phyloP scores from a whole-genome alignment of 495 filamentous ascomycete species.

The Neurospora pannonica region DNA sequence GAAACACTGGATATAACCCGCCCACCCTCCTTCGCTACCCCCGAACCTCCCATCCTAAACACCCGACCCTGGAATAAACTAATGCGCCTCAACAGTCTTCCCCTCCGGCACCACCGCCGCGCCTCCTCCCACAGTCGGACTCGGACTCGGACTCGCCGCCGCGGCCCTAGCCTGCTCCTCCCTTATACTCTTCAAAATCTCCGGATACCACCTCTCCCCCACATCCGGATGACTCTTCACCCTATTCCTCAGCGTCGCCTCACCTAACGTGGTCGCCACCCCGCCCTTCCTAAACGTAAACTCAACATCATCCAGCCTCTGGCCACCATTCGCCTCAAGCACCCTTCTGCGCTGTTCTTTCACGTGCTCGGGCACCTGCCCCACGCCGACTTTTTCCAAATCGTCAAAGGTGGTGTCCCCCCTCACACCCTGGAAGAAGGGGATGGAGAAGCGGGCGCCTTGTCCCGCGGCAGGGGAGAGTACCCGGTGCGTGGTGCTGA shows the following conservation, averaged over 20 bases:
- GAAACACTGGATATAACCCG: neutral
- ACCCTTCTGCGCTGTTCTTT: slow-evolving; percentile 45
- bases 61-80: too few relatives aligned
- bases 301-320: slow-evolving; percentile 57
- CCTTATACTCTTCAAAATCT: slow-evolving; percentile 45
- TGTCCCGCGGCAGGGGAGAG: slow-evolving; percentile 49
- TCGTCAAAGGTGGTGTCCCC: slow-evolving; percentile 72
- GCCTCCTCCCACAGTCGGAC: slow-evolving; percentile 1
- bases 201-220: slow-evolving; percentile 75
- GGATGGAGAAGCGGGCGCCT: slow-evolving; percentile 74
- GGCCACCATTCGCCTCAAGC: slow-evolving; percentile 37
- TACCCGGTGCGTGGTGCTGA: slow-evolving; percentile 79
- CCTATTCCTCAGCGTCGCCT: slow-evolving; percentile 79
- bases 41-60: neutral
- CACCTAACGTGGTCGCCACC: slow-evolving; percentile 56
- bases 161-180: slow-evolving; percentile 34
- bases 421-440: slow-evolving; percentile 88
- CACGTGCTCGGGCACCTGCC: slow-evolving; percentile 58
- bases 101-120: slow-evolving; percentile 3
- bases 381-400: slow-evolving; percentile 46
- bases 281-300: slow-evolving; percentile 64
- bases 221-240: slow-evolving; percentile 88
- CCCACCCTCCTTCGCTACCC: neutral
- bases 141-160: slow-evolving; percentile 15
- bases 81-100: slow-evolving; percentile 20